Conservation (phyloP, 257 asterid species). For the Lycium barbarum region DNA sequence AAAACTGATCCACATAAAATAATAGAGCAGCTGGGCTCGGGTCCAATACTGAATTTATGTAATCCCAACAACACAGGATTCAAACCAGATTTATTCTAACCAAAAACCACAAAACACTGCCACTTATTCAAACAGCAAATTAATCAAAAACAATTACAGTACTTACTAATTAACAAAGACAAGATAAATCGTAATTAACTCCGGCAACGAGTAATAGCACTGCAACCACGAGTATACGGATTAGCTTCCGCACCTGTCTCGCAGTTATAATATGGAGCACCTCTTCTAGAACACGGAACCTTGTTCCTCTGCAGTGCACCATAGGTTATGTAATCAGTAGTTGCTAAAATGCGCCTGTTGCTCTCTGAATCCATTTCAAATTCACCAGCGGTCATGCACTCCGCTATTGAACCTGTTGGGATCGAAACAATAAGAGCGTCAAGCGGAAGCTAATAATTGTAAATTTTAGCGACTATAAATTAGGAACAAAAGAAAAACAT, state of each 20-base stretch:
- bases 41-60: too few relatives aligned
- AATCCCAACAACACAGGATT: background rate
- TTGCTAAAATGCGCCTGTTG: conserved; percentile 72
- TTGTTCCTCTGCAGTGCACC: conserved; percentile 80
- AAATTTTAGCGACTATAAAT: too few relatives aligned
- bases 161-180: background rate
- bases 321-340: conserved; percentile 78
- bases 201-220: conserved; percentile 83
- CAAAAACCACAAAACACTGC: background rate
- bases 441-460: too few relatives aligned
- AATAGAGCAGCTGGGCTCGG: too few relatives aligned
- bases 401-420: conserved; percentile 54
- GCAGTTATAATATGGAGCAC: conserved; percentile 95
- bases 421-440: too few relatives aligned
- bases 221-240: conserved; percentile 80
- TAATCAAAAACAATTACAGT: background rate
- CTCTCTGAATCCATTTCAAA: conserved; percentile 65
- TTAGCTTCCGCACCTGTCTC: conserved; percentile 77
- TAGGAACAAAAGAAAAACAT: too few relatives aligned
- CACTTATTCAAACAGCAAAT: background rate
- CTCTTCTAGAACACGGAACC: conserved; percentile 76
- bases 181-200: conserved; percentile 36
- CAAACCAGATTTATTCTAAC: background rate
- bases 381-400: conserved; percentile 68
- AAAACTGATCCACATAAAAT: too few relatives aligned